Percentiles rank a stretch among this genome's conserved stretches.
Conservation (phyloP, 2,329 filamentous ascomycete species). For the Hirsutella thompsonii region DNA sequence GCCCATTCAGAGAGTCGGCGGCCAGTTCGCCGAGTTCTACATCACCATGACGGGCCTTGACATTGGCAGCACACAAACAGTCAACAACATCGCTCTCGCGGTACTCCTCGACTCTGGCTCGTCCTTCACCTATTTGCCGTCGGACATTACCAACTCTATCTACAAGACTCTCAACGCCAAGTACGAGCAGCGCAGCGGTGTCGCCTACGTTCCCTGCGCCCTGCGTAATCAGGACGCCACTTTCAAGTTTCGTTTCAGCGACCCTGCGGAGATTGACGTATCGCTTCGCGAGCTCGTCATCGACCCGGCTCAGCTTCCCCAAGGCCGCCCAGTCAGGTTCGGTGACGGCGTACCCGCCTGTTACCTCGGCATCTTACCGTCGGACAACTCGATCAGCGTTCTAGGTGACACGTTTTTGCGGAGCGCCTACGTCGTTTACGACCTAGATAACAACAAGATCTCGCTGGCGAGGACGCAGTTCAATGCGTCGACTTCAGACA, state of each 20-base stretch:
- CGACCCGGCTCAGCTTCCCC: constrained; percentile 27
- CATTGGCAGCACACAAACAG: constrained; percentile 22
- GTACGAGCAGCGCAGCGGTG: constrained; percentile 37
- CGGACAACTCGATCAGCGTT: constrained; percentile 41
- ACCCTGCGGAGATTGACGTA: constrained; percentile 36
- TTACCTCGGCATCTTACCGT: constrained; percentile 53
- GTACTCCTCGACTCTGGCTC: constrained; percentile 63
- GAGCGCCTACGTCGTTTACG: constrained; percentile 65
- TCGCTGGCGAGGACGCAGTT: constrained; percentile 56
- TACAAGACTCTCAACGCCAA: constrained; percentile 45
- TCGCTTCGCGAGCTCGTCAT: constrained; percentile 47
- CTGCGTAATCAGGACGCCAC: constrained; percentile 25
- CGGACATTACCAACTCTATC: constrained; percentile 38
- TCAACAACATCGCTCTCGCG: constrained; percentile 40
- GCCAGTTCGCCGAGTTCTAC: constrained; percentile 48
- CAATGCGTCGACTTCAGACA: constrained; percentile 32
- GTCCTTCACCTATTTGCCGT: constrained; percentile 53
- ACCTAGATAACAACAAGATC: constrained; percentile 59
- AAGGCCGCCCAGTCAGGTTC: constrained; percentile 36
- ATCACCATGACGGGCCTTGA: constrained; percentile 53
- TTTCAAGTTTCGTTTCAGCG: constrained; percentile 40
- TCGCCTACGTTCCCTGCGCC: constrained; percentile 50
- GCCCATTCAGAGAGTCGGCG: constrained; percentile 45
- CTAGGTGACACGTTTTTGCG: constrained; percentile 65
- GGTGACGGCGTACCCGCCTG: constrained; percentile 43